A percentile compares a stretch with the other conserved stretches of the same genome.
Conservation (phyloP, 1,284 basidiomycete genomes). For the Spongiforma sp. region DNA sequence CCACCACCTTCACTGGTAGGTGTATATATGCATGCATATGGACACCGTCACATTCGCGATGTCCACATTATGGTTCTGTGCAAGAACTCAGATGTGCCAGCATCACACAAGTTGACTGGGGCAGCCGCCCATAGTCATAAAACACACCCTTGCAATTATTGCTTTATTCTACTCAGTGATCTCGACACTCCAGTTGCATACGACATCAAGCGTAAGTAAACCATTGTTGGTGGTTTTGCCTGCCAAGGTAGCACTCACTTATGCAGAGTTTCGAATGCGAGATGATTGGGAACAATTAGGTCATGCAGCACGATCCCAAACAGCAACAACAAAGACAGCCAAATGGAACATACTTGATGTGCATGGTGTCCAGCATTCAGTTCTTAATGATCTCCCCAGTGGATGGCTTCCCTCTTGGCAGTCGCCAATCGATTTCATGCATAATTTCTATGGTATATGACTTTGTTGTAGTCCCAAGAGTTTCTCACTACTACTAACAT, state of each 20-base stretch:
- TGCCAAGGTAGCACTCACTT: not conserved
- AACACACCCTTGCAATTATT: not conserved
- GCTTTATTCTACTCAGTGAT: not conserved
- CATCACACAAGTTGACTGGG: not conserved
- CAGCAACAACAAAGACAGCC: not conserved
- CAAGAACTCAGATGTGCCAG: not conserved
- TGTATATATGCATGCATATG: not conserved
- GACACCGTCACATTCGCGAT: not conserved
- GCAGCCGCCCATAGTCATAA: not conserved
- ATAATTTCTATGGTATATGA: not conserved
- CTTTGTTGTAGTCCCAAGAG: not conserved
- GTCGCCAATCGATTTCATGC: not conserved
- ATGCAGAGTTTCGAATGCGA: not conserved
- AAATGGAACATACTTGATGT: not conserved
- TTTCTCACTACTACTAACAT: not conserved
- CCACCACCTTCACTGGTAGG: not conserved
- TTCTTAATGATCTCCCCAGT: not conserved
- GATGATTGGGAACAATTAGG: not conserved
- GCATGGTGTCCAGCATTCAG: not conserved
- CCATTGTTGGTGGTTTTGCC: not conserved
- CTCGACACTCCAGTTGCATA: not conserved
- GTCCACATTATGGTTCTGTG: not conserved
- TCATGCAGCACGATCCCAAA: not conserved
- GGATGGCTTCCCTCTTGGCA: not conserved
- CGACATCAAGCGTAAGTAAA: not conserved